A percentile compares a stretch with the other conserved stretches of the same genome.
Evolutionary conservation across 169 alveolate genomes (phyloP).

Genomic region (Cryptosporidium canis): DNA sequence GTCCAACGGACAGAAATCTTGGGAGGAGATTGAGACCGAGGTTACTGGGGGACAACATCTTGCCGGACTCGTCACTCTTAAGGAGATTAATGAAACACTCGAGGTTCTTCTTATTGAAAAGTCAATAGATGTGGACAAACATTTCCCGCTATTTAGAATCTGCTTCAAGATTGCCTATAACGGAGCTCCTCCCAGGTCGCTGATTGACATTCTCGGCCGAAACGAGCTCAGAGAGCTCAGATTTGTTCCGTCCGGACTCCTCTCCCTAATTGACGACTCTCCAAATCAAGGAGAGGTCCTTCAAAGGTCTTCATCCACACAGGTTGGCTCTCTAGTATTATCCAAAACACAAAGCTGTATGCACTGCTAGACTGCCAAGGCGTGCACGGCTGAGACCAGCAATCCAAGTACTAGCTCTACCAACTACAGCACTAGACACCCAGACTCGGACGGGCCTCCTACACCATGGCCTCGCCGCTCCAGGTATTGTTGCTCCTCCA

Average conservation of each 20-base stretch:
- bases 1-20: conserved; percentile 82
- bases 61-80: conserved; percentile 53
- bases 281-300: conserved; percentile 57
- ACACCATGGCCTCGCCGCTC: no score
- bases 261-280: conserved; percentile 44
- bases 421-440: no score
- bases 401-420: neutral
- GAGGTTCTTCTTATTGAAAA: conserved; percentile 49
- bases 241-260: conserved; percentile 68
- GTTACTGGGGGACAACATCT: conserved; percentile 90
- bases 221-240: conserved; percentile 61
- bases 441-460: no score
- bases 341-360: conserved; percentile 52
- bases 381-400: no score
- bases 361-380: conserved; percentile 12
- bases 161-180: conserved; percentile 50
- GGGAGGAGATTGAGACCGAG: conserved; percentile 89
- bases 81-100: conserved; percentile 63
- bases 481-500: no score
- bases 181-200: conserved; percentile 37
- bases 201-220: conserved; percentile 16
- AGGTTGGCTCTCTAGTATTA: conserved; percentile 47
- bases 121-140: conserved; percentile 58
- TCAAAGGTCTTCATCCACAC: conserved; percentile 52
- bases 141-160: conserved; percentile 54